Evolutionary conservation across 2,329 filamentous ascomycete species (phyloP), one percentile per base, ranked within the genome.

Genomic region (Botrytis sinoallii): DNA sequence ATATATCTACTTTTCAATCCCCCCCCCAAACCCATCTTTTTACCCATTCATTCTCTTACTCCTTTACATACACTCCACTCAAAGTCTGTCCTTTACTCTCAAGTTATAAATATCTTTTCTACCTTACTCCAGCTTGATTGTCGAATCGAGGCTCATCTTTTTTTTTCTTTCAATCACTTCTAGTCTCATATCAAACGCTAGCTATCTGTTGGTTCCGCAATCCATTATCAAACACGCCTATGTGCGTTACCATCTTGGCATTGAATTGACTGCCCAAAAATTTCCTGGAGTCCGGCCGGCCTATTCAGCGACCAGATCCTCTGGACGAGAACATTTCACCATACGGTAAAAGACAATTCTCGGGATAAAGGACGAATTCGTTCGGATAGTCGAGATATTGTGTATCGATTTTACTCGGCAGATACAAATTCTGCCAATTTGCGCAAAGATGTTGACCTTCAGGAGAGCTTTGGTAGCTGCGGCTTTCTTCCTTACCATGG

Each of bases 391-490:
- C 29, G 20, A 35, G 20, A 22, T 46, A 70, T 38, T 35, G 65
- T 68, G 48, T 42, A 57, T 29, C 48, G 29, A 42, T 68, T 68
- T 42, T 20, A 63, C 20, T 59, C 60, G 64, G 52, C 66, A 63
- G 75, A 75, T 57, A 52, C 63, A 63, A 59, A 66, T 40, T 72
- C 74, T 76, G 71, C 60, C 73, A 73, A 74, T 74, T 57, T 74
- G 67, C 73, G 42, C 80, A 84, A 68, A 80, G 74, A 97, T 97
- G 93, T 87, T 95, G 82, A 92, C 92, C 80, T 93, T 93, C 81
- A 89, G 90, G 80, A 91, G 92, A 83, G 92, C 92, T 80, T 82
- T 97, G 76, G 84, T 93, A 78, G 87, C 91, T 72, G 92, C 93
- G 66, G 87, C 88, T 78, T 88, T 91, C 81, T 83, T 95, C 76